phyloP scores from a whole-genome alignment of 1,284 basidiomycete genomes.

The Microbotryum violaceum region DNA sequence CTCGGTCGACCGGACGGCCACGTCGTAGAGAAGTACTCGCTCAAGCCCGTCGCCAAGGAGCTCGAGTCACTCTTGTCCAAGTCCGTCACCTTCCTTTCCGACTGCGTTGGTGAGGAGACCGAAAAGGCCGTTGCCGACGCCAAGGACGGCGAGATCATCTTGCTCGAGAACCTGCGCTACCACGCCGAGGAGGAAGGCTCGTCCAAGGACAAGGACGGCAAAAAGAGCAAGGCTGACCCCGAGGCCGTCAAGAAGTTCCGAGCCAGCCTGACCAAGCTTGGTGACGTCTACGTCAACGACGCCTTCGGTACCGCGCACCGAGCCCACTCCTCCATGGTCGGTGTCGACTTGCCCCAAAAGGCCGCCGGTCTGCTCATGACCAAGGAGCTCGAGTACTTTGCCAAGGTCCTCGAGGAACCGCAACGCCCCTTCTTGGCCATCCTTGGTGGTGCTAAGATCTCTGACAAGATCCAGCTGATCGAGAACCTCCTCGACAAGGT shows the following conservation, averaged over 20 bases:
- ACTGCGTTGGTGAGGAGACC: slow-evolving; percentile 79
- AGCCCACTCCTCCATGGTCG: slow-evolving; percentile 98
- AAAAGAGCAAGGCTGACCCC: slow-evolving; percentile 86
- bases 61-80: slow-evolving; percentile 41
- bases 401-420: slow-evolving; percentile 90
- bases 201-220: slow-evolving; percentile 81
- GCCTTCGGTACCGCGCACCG: slow-evolving; percentile 98
- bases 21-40: slow-evolving; percentile 78
- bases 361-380: slow-evolving; percentile 96
- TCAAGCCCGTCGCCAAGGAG: slow-evolving; percentile 65
- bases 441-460: slow-evolving; percentile 96
- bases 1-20: slow-evolving; percentile 95
- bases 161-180: slow-evolving; percentile 97
- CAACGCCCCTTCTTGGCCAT: slow-evolving; percentile 96
- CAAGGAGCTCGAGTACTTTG: slow-evolving; percentile 98
- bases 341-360: slow-evolving; percentile 83
- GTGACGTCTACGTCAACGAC: slow-evolving; percentile 97
- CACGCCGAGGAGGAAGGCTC: slow-evolving; percentile 97
- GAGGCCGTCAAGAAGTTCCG: slow-evolving; percentile 77
- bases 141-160: slow-evolving; percentile 68
- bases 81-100: slow-evolving; percentile 71
- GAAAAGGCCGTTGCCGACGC: slow-evolving; percentile 67
- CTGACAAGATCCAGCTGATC: slow-evolving; percentile 97
- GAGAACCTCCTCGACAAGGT: slow-evolving; percentile 99
- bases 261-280: slow-evolving; percentile 77